A percentile compares a stretch with the other conserved stretches of the same genome.
Conservation (phyloP, 1,139 yeast species). For the Nakaseomyces bracarensis region DNA sequence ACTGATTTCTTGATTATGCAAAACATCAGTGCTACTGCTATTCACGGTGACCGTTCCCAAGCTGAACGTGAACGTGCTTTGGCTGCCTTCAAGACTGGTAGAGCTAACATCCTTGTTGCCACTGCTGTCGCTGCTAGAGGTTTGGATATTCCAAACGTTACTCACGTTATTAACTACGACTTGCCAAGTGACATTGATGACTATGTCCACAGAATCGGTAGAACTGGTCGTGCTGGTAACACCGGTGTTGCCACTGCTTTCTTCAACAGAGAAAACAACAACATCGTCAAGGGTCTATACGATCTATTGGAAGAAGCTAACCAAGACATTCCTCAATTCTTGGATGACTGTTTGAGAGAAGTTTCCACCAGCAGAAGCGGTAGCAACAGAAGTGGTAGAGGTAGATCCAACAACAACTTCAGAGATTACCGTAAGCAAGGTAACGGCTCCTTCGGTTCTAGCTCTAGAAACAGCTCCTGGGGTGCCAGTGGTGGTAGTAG, state of each 20-base stretch:
- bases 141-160: conserved; percentile 95
- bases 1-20: conserved; percentile 87
- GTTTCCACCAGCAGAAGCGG: conserved; percentile 54
- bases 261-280: conserved; percentile 91
- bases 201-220: conserved; percentile 98
- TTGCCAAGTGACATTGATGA: conserved; percentile 96
- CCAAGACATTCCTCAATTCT: conserved; percentile 92
- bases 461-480: conserved; percentile 32
- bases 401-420: conserved; percentile 31
- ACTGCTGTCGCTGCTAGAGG: conserved; percentile 98
- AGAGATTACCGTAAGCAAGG: conserved; percentile 53
- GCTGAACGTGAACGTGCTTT: conserved; percentile 96
- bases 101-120: conserved; percentile 64
- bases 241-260: conserved; percentile 97
- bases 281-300: conserved; percentile 78
- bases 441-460: conserved; percentile 32
- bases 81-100: conserved; percentile 51
- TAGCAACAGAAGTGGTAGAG: conserved; percentile 49
- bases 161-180: conserved; percentile 95
- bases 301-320: conserved; percentile 90
- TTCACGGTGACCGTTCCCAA: conserved; percentile 98
- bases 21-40: conserved; percentile 93
- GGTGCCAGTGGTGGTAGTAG: conserved; percentile 30
- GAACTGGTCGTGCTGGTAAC: conserved; percentile 99
- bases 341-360: conserved; percentile 76